phyloP scores from a whole-genome alignment of 140 eudicot genomes.

The Artemisia princeps region DNA sequence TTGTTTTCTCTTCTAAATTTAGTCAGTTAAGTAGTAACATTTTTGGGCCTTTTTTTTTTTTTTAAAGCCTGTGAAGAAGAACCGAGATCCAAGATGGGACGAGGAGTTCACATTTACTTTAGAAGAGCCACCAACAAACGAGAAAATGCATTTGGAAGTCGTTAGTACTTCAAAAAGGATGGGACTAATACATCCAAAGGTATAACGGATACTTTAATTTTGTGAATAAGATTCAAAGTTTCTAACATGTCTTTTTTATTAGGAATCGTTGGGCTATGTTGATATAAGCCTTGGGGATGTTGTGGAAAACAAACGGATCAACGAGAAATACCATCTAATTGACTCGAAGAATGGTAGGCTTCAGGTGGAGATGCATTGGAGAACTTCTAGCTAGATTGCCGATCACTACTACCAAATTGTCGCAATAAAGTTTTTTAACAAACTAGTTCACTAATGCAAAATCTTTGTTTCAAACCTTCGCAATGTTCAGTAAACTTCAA shows the following conservation, averaged over 20 bases:
- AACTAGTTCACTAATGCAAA: not conserved
- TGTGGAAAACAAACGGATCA: conserved; percentile 68
- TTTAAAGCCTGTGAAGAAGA: conserved; percentile 59
- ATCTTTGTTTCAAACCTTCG: not conserved
- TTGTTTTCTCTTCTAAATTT: not conserved
- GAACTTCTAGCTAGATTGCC: conserved; percentile 39
- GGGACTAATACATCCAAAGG: conserved; percentile 82
- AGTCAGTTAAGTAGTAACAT: not conserved
- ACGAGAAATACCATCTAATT: conserved; percentile 73
- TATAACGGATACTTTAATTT: conserved; percentile 21
- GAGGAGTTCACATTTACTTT: conserved; percentile 73
- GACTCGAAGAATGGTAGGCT: conserved; percentile 83
- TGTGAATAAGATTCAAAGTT: not conserved
- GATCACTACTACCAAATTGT: not conserved
- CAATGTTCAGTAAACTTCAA: not conserved
- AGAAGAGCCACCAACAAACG: conserved; percentile 82
- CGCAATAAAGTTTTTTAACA: not conserved
- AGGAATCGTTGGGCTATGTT: conserved; percentile 79
- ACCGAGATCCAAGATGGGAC: conserved; percentile 83
- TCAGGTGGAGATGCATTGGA: conserved; percentile 93
- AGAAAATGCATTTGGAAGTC: conserved; percentile 71
- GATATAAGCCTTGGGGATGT: conserved; percentile 74
- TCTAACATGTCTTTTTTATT: conserved; percentile 13
- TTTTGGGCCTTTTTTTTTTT: not conserved
- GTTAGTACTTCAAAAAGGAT: conserved; percentile 65